These are phyloP conservation scores for Blastobotrys terrestris DNA, from an alignment of 805 yeast species.

Conservation along the genomic window DNA sequence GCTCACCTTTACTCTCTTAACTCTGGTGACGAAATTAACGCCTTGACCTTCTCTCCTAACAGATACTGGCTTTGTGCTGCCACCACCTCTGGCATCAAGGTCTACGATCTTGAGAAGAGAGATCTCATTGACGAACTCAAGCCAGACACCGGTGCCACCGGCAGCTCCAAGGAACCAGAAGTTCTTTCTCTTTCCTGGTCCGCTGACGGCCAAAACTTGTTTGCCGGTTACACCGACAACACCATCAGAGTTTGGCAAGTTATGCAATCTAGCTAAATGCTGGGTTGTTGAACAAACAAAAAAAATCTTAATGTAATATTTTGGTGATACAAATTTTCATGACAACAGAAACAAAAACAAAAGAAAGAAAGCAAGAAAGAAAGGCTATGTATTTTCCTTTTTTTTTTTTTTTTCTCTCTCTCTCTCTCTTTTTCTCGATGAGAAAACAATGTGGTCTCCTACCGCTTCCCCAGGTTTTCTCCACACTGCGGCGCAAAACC, in stretches of 20 bases:
- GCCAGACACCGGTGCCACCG: conserved; percentile 88
- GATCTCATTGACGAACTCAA: conserved; percentile 92
- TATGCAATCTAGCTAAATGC: conserved; percentile 49
- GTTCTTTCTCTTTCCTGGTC: conserved; percentile 99
- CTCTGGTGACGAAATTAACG: conserved; percentile 95
- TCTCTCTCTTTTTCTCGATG: too few species aligned
- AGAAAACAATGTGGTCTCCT: not conserved
- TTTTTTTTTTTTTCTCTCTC: too few species aligned
- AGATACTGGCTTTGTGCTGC: conserved; percentile 99
- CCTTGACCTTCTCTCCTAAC: conserved; percentile 99
- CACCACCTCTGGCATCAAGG: conserved; percentile 94
- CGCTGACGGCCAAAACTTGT: conserved; percentile 98
- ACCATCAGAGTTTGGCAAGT: conserved; percentile 99
- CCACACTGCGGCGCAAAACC: not conserved
- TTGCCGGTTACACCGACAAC: conserved; percentile 99
- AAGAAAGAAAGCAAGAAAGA: too few species aligned
- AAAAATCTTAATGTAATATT: not conserved
- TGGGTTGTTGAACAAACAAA: not conserved
- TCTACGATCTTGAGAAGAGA: conserved; percentile 96
- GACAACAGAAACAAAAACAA: too few species aligned
- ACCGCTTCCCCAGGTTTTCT: not conserved
- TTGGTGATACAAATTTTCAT: not conserved
- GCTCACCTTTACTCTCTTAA: conserved; percentile 84
- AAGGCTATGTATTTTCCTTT: too few species aligned
- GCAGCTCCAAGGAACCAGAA: conserved; percentile 92